Evolutionary conservation across 345 rosid species (phyloP), one percentile per base, ranked within the genome.

Genomic region (Populus ilicifolia): DNA sequence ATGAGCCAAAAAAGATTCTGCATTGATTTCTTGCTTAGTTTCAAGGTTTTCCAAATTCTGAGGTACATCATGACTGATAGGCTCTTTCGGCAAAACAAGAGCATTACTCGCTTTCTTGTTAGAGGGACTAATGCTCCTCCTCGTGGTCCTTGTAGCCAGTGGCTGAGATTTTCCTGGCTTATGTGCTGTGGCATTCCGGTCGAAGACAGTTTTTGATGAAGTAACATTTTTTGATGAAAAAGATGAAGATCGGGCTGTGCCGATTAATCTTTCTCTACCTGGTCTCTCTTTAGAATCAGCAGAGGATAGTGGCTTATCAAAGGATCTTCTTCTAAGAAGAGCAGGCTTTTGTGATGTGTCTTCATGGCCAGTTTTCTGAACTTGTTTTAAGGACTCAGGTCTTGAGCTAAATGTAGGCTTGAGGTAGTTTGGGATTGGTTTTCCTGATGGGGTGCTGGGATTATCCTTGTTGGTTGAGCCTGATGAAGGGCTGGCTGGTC

Each of bases 261-360:
- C 16, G 18, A 48, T 23, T 29, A 83, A 72, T 59, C 83, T 85
- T 56, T 84, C 90, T 30, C 85, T 82, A 62, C 18, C 78, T 63
- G 80, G 54, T 79, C 78, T 79, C 17, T 85, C 87, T 48, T 75
- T 77, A 11, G 76, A 79, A 65, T 68, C 83, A 1, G 91, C 88
- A 79, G 91, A 89, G 23, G 52, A 56, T 20, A 80, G 79, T n/a
- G 83, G 64, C 72, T 81, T 85, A 81, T 94, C 98, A n/a, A 91
- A 87, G 13, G 98, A 94, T 84, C 93, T 87, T 85, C 97, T 85
- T 70, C 96, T 84, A 1, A 83, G 81, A 82, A 83, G 85, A 65
- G 46, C 7, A n/a, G 86, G 77, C 80, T 86, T 77, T 71, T 84
- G 82, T 43, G 76, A 6, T 35, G 74, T 21, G 50, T 85, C 89